These are phyloP conservation scores for Closterium sp. DNA, from an alignment of 139 green algal genomes.

Conservation along the genomic window DNA sequence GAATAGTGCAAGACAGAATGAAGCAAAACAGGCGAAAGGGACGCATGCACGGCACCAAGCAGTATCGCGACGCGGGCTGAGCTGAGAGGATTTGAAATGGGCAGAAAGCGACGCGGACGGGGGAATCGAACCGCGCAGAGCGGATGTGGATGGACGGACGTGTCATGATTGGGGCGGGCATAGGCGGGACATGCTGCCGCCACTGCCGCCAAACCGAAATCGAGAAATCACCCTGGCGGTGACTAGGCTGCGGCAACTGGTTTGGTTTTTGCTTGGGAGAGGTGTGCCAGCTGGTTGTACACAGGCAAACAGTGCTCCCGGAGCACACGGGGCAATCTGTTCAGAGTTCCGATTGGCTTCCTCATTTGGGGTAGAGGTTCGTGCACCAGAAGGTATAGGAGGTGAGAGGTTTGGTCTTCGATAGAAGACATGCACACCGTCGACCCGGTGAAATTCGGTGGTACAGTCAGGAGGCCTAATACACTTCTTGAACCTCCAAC, in stretches of 20 bases:
- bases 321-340: background rate
- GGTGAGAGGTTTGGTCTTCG: background rate
- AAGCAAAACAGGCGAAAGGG: background rate
- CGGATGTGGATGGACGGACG: background rate
- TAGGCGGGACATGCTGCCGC: background rate
- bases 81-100: background rate
- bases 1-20: background rate
- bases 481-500: too few species aligned
- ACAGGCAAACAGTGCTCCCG: background rate
- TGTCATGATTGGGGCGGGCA: background rate
- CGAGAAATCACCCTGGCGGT: background rate
- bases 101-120: background rate
- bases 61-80: background rate
- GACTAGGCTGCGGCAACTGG: background rate
- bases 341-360: background rate
- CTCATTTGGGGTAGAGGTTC: background rate
- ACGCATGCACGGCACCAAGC: background rate
- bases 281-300: background rate
- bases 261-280: background rate
- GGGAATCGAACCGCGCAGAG: background rate
- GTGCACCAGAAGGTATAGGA: background rate
- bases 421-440: background rate
- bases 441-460: background rate
- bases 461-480: too few species aligned
- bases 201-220: background rate